phyloP scores from a whole-genome alignment of 352 stramenopile genomes.

The Phytophthora sp. region DNA sequence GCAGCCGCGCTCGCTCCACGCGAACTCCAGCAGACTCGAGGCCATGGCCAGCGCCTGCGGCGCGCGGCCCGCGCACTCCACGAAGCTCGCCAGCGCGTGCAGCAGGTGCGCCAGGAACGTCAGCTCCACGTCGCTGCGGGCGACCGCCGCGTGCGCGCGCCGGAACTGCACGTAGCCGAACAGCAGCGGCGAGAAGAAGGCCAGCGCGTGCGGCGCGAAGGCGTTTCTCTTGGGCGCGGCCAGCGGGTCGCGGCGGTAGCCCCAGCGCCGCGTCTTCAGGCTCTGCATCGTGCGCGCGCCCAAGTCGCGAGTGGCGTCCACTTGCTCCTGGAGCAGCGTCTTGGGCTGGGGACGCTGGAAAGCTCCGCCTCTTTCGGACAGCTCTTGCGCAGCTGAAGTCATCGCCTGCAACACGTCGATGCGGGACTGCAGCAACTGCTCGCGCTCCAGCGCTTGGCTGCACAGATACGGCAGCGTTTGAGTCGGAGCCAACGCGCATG shows the following conservation, averaged over 20 bases:
- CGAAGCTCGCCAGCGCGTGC: conserved; percentile 67
- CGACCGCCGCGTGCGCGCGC: conserved; percentile 31
- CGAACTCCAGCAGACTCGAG: conserved; percentile 74
- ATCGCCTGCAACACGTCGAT: conserved; percentile 72
- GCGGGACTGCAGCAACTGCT: conserved; percentile 77
- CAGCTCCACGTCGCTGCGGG: conserved; percentile 62
- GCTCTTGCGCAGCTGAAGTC: conserved; percentile 58
- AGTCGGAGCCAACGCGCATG: conserved; percentile 50
- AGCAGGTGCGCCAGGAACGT: conserved; percentile 76
- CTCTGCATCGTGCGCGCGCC: conserved; percentile 49
- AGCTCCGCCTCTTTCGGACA: conserved; percentile 55
- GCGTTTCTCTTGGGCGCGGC: conserved; percentile 57
- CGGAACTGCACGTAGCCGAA: conserved; percentile 76
- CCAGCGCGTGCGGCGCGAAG: conserved; percentile 63
- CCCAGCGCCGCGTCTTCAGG: conserved; percentile 72
- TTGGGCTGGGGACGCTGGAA: conserved; percentile 30
- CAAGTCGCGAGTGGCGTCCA: conserved; percentile 27
- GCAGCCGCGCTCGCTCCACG: conserved; percentile 59
- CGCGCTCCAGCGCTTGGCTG: conserved; percentile 69
- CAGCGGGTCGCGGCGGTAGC: conserved; percentile 66
- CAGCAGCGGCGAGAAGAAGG: conserved; percentile 79
- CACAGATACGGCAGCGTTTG: conserved; percentile 61
- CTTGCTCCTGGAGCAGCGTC: conserved; percentile 48
- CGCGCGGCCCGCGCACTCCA: conserved; percentile 70
- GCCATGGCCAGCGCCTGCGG: conserved; percentile 69